Evolutionary conservation across 2,329 filamentous ascomycete genomes (phyloP), one percentile per base, ranked within the genome.

Genomic region (Penicillium capsulatum): DNA sequence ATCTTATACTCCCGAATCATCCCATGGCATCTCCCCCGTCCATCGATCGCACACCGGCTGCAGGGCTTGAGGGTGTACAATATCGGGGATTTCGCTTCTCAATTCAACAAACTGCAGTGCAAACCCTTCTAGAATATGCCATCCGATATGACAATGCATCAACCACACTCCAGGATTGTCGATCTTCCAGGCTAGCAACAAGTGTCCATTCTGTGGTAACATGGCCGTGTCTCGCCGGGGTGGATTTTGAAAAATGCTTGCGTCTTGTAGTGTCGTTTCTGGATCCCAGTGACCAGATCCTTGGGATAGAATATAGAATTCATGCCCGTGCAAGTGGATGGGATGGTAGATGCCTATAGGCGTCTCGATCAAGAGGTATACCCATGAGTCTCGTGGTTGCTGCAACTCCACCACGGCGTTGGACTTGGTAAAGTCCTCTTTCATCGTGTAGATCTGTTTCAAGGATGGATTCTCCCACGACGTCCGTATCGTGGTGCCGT

Each of bases 141-240:
- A 47, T 14, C 41, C 36, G 20, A 46, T 44, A 37, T 46, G 42
- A 11, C 44, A 45, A 30, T 51, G 42, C 29, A 46, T 17, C 6
- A 50, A 13, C 44, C 44, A 51, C 5, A 24, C 41, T 3, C 48
- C 38, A 1, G 46, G 36, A 17, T 48, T 46, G 41, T 51, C 42
- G 1, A 42, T 40, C 17, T 32, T 27, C 11, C 39, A 47, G 1
- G 34, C 37, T 5, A 44, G 4, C 2, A 44, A 24, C 10, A 44
- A 15, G 15, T 31, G 27, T 7, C 39, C 50, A 1, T 17, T 8
- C 7, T 10, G 19, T 1, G 34, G 30, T 1, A 46, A 19, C 7
- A 47, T 31, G 0, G 38, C 37, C 9, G 42, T 46, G 24, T 48
- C 40, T 2, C 42, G 41, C 13, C 38, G 33, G 1, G 34, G 29